These are phyloP conservation scores for Phytophthora rubi DNA, from an alignment of 352 stramenopile genomes.

Conservation along the genomic window DNA sequence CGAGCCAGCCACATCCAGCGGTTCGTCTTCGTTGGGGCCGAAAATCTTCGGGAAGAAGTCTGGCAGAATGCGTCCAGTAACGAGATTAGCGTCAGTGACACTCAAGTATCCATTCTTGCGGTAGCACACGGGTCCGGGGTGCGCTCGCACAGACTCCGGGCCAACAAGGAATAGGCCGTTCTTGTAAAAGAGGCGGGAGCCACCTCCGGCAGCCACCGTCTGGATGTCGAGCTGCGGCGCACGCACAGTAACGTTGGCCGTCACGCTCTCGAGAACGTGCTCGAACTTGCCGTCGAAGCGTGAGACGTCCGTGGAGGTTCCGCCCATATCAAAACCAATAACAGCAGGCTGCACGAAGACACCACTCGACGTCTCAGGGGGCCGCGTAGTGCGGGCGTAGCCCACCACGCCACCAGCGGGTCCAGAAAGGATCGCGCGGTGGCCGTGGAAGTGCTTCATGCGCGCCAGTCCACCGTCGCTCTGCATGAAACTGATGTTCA, in stretches of 20 bases:
- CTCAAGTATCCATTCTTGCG: constrained; percentile 96
- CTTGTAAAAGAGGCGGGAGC: constrained; percentile 96
- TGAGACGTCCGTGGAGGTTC: constrained; percentile 98
- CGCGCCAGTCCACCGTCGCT: constrained; percentile 97
- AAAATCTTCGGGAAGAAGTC: constrained; percentile 99
- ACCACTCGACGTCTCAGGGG: constrained; percentile 38
- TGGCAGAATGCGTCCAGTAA: constrained; percentile 97
- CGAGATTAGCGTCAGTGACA: constrained; percentile 99
- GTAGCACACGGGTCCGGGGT: constrained; percentile 97
- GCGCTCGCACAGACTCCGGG: constrained; percentile 96
- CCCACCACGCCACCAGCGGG: constrained; percentile 96
- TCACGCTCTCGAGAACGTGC: constrained; percentile 98
- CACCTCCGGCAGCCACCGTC: constrained; percentile 97
- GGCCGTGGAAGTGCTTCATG: constrained; percentile 94
- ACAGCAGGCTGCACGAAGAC: constrained; percentile 43
- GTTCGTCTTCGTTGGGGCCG: constrained; percentile 96
- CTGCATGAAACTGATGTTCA: constrained; percentile 99
- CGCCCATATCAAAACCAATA: constrained; percentile 99
- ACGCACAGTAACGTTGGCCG: constrained; percentile 97
- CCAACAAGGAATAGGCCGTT: constrained; percentile 98
- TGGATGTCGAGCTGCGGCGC: constrained; percentile 99
- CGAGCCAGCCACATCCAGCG: constrained; percentile 96
- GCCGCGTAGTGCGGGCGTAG: constrained; percentile 94
- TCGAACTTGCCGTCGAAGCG: constrained; percentile 97
- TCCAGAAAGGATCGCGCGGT: constrained; percentile 94